These are phyloP conservation scores for Aspergillus campestris DNA, from an alignment of 495 filamentous ascomycete species.

Conservation along the genomic window DNA sequence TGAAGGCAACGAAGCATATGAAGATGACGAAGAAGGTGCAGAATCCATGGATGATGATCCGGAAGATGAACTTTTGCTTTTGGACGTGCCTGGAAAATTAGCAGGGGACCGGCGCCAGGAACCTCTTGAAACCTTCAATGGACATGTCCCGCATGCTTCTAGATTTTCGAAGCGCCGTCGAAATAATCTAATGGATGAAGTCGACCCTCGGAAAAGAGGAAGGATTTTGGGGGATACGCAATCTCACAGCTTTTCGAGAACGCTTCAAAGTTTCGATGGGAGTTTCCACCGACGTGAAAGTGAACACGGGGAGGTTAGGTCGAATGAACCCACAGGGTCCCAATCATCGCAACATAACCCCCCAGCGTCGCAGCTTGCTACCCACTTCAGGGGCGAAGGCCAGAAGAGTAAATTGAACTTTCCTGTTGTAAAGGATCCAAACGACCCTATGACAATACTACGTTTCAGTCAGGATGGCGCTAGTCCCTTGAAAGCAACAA, in stretches of 20 bases:
- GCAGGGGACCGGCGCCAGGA: too few species aligned
- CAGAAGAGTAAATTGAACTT: slow-evolving; percentile 46
- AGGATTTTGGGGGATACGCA: slow-evolving; percentile 14
- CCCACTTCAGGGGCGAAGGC: slow-evolving; percentile 14
- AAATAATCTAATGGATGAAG: not conserved
- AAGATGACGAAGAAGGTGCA: slow-evolving; percentile 10
- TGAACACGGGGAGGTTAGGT: not conserved
- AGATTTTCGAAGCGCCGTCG: slow-evolving; percentile 8
- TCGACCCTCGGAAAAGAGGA: slow-evolving; percentile 18
- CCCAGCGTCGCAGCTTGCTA: slow-evolving; percentile 19
- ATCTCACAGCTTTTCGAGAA: not conserved
- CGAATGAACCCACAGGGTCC: not conserved
- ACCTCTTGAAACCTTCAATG: not conserved
- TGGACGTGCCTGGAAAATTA: not conserved
- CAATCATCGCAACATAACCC: slow-evolving; percentile 13
- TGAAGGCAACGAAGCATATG: slow-evolving; percentile 3
- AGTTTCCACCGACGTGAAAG: not conserved
- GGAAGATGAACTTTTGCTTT: slow-evolving; percentile 1
- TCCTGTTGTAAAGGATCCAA: slow-evolving; percentile 71
- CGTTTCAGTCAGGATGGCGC: slow-evolving; percentile 60
- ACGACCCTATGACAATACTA: slow-evolving; percentile 53
- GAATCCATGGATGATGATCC: slow-evolving; percentile 2
- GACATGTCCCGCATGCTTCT: slow-evolving; percentile 2
- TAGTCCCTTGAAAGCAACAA: slow-evolving; percentile 30
- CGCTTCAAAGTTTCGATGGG: too few species aligned